Evolutionary conservation across 225 moss, liverwort and hornwort genomes (phyloP), one percentile per base, ranked within the genome.

Genomic region (Asterella californica): DNA sequence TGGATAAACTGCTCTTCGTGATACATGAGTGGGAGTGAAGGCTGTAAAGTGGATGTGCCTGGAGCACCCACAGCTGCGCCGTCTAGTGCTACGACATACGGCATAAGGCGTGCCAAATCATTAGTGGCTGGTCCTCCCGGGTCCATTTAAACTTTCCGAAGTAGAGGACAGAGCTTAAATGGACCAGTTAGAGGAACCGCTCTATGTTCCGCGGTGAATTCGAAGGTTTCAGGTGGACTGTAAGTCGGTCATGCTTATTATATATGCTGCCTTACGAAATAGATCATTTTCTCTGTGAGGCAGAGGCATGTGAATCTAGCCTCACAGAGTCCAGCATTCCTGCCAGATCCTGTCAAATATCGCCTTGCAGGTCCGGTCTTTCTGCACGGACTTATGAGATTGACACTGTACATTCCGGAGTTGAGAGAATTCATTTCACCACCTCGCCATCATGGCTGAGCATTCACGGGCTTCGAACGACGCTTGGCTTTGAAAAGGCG

Each of bases 401-500:
- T 30, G 30, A 27, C 42, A 64, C 30, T 64, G 63, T 77, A 64
- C 63, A 77, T 64, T 63, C 42, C 46, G 61, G 29, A 18, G 64
- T 62, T 18, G 34, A 38, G 24, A 27, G 45, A 61, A 54, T 8
- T 17, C 62, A 27, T 60, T 47, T 77, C 30, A 8, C 25, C 74
- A 38, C 0, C 17, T 34, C 64, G 69, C 67, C 42, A 30, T 70
- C 38, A 60, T 76, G 47, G 54, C 69, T 74, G 76, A 10, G 27
- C 76, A 46, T 21, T 65, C 32, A 7, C 67, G 25, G 47, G 17
- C 66, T 78, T 86, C 9, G 77, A 27, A 34, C 85, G 82, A 38
- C 85, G 90, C 85, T 89, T 91, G 60, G 90, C 65, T 82, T 78
- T 89, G 78, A 91, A 91, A 24, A 94, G 76, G 0, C 91, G 89